Evolutionary conservation across 345 rosid genomes (phyloP), one percentile per base, ranked within the genome.

Genomic region (Citrus maxima): DNA sequence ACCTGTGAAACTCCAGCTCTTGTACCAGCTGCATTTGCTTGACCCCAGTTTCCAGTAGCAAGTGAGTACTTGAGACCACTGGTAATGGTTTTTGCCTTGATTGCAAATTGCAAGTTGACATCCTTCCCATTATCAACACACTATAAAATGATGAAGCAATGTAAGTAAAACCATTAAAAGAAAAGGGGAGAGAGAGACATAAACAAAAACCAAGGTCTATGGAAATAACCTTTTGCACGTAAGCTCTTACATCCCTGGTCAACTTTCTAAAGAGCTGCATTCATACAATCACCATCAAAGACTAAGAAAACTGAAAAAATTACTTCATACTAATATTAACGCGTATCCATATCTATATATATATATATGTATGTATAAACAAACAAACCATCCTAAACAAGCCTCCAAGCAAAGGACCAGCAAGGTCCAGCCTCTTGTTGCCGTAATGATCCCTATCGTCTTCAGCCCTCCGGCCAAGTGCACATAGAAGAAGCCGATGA

Each of bases 1-100:
- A 96, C 99, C 98, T 96, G 99, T 42, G 99, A 96, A 37, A 96
- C 99, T 88, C 99, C 99, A 76, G 99, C 99, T 84, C 99, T 92
- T 79, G 99, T 94, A 63, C 99, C 99, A 77, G 99, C 98, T 37
- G 99, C 98, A 85, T 96, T 96, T 78, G 99, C 97, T 86, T 96
- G 97, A 37, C 99, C 99, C 99, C 99, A 96, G 70, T 96, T 94
- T 66, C 99, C 99, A 68, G 99, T 96, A 71, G 99, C 99, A 78
- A 96, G 96, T 4, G 99, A 93, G 82, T 96, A 96, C 83, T 96
- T 96, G 70, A 96, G 90, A 64, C 99, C 99, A 84, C 98, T 91
- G 74, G 99, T 96, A 67, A 96, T 96, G 69, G 99, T 96, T 85
- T 96, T 96, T 63, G 99, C 99, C 85, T 94, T 96, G 61, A 96